Conservation (phyloP, 2,329 filamentous ascomycete genomes). For the Colletotrichum melonis region DNA sequence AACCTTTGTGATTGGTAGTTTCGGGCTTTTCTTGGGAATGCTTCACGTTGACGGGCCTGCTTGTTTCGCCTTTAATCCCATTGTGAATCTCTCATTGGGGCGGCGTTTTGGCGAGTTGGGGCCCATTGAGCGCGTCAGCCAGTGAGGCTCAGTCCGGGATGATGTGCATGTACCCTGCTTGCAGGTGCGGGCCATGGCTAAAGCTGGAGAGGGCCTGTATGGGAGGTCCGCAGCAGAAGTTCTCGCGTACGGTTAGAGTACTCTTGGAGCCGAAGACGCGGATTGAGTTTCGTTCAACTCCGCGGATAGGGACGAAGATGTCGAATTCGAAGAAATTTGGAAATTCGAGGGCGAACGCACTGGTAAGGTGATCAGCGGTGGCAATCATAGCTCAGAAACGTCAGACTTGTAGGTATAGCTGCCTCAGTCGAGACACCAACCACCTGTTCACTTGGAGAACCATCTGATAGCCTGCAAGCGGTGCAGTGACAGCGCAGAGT, state of each 20-base stretch:
- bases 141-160: slow-evolving; percentile 35
- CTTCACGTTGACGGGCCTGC: background rate
- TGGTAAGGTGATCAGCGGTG: background rate
- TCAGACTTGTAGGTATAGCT: background rate
- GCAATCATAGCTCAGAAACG: background rate
- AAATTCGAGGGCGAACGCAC: background rate
- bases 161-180: slow-evolving; percentile 31
- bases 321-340: background rate
- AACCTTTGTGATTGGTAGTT: background rate
- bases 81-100: slow-evolving; percentile 13
- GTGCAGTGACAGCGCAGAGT: background rate
- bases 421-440: background rate
- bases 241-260: no score
- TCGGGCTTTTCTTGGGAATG: background rate
- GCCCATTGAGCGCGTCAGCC: slow-evolving; percentile 26
- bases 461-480: background rate
- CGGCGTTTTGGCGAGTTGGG: background rate
- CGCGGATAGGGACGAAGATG: background rate
- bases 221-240: background rate
- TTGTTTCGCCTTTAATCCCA: background rate
- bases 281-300: background rate
- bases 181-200: slow-evolving; percentile 4
- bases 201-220: background rate
- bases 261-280: background rate
- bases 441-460: background rate